Percentiles rank a stretch among this genome's conserved stretches.
Conservation (phyloP, 148 eudicot species). For the Vaccinium corymbosum region DNA sequence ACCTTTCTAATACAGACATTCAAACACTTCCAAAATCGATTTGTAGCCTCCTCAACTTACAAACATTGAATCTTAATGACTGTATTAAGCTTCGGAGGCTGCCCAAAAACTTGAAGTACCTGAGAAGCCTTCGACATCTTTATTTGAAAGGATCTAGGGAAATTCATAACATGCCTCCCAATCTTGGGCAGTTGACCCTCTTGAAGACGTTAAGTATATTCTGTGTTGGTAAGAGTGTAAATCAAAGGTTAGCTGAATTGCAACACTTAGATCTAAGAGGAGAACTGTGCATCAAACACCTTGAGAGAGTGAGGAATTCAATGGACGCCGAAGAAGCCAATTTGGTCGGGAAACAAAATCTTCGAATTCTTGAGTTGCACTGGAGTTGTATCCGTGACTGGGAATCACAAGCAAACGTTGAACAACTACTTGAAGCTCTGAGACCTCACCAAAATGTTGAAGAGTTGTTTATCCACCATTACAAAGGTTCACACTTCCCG, state of each 20-base stretch:
- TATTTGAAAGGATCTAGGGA: background rate
- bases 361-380: rapidly evolving
- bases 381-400: background rate
- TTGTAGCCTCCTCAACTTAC: background rate
- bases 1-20: background rate
- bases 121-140: background rate
- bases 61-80: background rate
- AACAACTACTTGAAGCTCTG: background rate
- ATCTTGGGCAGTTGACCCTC: background rate
- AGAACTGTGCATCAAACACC: background rate
- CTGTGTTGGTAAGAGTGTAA: background rate
- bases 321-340: background rate
- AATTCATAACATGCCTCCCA: background rate
- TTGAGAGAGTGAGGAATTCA: slow-evolving; percentile 2
- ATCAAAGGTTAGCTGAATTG: background rate
- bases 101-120: background rate
- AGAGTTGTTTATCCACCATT: background rate
- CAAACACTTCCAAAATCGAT: background rate
- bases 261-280: background rate
- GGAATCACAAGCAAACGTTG: background rate
- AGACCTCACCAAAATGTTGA: slow-evolving; percentile 4
- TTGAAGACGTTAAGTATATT: background rate
- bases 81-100: background rate
- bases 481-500: background rate
- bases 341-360: background rate